Conservation (phyloP, 129 eudicot genomes). For the Apium graveolens region DNA sequence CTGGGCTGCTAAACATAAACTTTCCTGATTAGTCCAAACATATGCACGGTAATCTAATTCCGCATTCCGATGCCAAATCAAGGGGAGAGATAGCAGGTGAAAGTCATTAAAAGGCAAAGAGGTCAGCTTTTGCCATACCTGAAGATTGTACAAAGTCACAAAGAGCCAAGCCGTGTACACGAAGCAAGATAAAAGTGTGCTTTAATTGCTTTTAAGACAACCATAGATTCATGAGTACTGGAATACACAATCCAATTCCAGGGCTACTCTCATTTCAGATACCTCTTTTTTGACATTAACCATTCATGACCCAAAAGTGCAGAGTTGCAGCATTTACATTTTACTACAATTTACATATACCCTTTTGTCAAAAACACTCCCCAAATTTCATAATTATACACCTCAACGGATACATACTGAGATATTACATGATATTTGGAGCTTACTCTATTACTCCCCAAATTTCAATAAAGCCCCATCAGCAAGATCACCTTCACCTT, state of each 20-base stretch:
- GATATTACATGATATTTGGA: not conserved
- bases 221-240: not conserved
- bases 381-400: not conserved
- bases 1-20: not conserved
- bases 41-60: not conserved
- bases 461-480: too few relatives aligned
- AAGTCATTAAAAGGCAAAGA: constrained; percentile 3
- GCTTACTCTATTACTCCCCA: too few relatives aligned
- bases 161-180: not conserved
- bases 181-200: constrained; percentile 6
- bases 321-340: not conserved
- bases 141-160: too few relatives aligned
- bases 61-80: constrained; percentile 5
- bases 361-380: not conserved
- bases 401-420: not conserved
- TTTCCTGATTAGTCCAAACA: not conserved
- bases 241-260: not conserved
- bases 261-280: not conserved
- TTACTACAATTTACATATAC: not conserved
- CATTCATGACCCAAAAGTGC: not conserved
- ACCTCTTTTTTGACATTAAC: not conserved
- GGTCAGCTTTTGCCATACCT: not conserved
- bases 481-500: too few relatives aligned
- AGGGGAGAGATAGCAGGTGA: constrained; percentile 1
- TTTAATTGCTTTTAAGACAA: not conserved